A percentile compares a stretch with the other conserved stretches of the same genome.
phyloP scores from a whole-genome alignment of 129 eudicot genomes.

The Centaurea solstitialis region DNA sequence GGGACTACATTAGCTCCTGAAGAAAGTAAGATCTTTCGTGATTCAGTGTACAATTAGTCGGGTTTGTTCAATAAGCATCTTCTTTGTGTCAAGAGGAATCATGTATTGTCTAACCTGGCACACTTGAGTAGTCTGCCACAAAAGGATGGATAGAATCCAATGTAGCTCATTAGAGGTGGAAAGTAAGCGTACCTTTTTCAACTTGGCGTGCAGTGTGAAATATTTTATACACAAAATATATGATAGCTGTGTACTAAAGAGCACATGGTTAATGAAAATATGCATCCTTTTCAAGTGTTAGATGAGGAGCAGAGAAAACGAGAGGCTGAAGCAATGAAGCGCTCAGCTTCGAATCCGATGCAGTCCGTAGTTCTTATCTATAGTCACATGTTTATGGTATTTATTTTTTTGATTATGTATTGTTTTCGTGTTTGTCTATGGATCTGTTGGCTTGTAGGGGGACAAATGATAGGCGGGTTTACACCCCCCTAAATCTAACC shows the following conservation, averaged over 20 bases:
- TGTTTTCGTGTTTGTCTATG: background rate
- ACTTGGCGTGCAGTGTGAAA: conserved; percentile 54
- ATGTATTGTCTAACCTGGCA: conserved; percentile 28
- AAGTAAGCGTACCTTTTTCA: conserved; percentile 30
- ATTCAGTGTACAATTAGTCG: conserved; percentile 6
- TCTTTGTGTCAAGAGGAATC: conserved; percentile 7
- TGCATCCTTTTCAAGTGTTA: conserved; percentile 9
- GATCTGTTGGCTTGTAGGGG: conserved; percentile 28
- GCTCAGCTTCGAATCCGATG: conserved; percentile 38
- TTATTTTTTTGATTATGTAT: background rate
- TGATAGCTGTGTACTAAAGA: background rate
- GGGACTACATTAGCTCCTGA: conserved; percentile 29
- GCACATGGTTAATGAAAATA: background rate
- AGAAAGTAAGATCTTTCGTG: background rate
- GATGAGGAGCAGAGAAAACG: conserved; percentile 57
- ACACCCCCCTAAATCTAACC: too few species aligned
- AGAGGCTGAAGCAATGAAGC: conserved; percentile 63
- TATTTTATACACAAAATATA: background rate
- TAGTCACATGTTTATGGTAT: background rate
- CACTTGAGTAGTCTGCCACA: conserved; percentile 4
- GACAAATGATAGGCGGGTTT: too few species aligned
- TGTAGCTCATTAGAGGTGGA: conserved; percentile 50
- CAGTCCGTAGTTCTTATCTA: background rate
- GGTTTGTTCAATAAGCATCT: conserved; percentile 17
- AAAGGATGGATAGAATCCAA: conserved; percentile 33